Evolutionary conservation across 1,284 basidiomycete genomes (phyloP).

Genomic region (Marasmius tenuissimus): DNA sequence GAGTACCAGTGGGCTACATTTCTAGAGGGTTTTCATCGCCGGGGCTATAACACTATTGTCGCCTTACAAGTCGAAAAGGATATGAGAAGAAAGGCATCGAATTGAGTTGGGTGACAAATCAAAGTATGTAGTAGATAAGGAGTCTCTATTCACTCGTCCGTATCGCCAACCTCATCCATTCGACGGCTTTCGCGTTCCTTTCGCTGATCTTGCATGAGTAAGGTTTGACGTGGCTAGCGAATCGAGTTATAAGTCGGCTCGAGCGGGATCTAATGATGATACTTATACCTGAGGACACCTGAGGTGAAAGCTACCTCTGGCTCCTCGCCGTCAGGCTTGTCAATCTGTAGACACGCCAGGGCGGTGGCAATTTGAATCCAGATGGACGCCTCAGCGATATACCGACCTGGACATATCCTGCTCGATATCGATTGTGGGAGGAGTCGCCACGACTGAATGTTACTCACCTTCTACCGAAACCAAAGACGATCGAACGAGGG

Average conservation of each 20-base stretch:
- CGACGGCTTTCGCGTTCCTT: too few relatives aligned
- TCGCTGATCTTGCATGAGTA: neutral
- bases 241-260: neutral
- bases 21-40: slow-evolving; percentile 66
- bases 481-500: neutral
- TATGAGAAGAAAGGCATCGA: slow-evolving; percentile 65
- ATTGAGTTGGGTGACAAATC: slow-evolving; percentile 28
- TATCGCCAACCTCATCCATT: too few relatives aligned
- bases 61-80: slow-evolving; percentile 76
- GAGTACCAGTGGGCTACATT: too few relatives aligned
- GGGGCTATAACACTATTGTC: slow-evolving; percentile 64
- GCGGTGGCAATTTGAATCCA: neutral
- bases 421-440: neutral
- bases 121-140: too few relatives aligned
- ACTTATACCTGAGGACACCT: neutral
- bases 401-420: slow-evolving; percentile 1
- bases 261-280: neutral
- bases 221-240: neutral
- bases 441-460: too few relatives aligned
- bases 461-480: slow-evolving; percentile 1
- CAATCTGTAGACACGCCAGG: neutral
- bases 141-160: too few relatives aligned
- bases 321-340: slow-evolving; percentile 1
- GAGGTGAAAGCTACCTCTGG: neutral
- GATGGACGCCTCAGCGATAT: neutral